Conservation (phyloP, 139 green algal genomes). For the Picocystis salinarum region DNA sequence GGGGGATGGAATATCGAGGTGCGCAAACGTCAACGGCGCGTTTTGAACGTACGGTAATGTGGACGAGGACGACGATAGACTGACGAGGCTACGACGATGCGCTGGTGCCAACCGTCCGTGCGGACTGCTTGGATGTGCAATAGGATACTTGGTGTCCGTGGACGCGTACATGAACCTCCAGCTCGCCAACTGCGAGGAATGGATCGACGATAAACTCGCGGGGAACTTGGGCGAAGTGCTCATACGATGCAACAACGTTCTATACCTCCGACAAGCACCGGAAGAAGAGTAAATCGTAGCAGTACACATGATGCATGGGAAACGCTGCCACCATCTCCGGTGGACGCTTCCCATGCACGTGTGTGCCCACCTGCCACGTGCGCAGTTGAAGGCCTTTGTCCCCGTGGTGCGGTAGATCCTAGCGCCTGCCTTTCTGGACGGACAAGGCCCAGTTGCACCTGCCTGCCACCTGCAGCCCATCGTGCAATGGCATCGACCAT, state of each 20-base stretch:
- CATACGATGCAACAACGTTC: constrained; percentile 90
- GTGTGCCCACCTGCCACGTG: no score
- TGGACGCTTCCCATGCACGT: no score
- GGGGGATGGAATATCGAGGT: constrained; percentile 97
- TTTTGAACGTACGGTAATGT: no score
- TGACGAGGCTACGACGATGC: neutral
- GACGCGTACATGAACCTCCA: constrained; percentile 91
- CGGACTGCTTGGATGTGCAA: neutral
- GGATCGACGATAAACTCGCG: constrained; percentile 76
- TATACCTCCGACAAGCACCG: constrained; percentile 61
- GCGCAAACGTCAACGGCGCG: no score
- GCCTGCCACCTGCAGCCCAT: no score
- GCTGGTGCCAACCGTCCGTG: neutral
- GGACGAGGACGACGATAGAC: no score
- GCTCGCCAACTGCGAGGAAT: constrained; percentile 90
- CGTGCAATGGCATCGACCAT: no score
- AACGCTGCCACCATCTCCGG: no score
- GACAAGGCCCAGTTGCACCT: no score
- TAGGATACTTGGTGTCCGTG: constrained; percentile 72
- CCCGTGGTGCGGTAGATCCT: no score
- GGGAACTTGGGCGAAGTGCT: constrained; percentile 85
- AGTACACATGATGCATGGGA: neutral
- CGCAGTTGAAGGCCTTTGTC: no score
- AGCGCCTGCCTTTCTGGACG: no score
- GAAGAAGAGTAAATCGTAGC: constrained; percentile 33